These are phyloP conservation scores for Prunus mongolica DNA, from an alignment of 306 rosid species.

Conservation along the genomic window DNA sequence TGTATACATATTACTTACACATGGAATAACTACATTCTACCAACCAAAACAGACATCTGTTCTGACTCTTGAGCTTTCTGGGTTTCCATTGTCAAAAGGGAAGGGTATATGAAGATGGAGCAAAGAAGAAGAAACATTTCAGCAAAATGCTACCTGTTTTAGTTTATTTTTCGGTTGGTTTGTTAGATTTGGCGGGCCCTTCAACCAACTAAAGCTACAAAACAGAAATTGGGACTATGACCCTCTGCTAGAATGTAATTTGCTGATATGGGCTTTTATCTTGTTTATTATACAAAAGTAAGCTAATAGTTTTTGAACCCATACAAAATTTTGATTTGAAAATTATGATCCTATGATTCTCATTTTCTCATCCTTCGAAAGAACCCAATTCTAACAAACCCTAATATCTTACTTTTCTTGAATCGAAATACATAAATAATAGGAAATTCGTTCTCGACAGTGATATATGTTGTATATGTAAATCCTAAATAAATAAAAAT, in stretches of 20 bases:
- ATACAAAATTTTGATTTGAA: too few species aligned
- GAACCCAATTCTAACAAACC: too few species aligned
- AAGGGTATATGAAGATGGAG: constrained; percentile 2
- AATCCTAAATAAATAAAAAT: too few species aligned
- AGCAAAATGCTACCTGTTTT: too few species aligned
- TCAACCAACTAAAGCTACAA: constrained; percentile 9
- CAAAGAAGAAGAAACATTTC: too few species aligned
- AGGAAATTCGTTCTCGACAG: too few species aligned
- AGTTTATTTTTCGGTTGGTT: neutral
- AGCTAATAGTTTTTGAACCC: neutral
- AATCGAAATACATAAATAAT: too few species aligned
- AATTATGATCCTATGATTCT: too few species aligned
- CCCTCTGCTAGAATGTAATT: neutral
- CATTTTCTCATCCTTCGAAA: too few species aligned
- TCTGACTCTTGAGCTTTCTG: constrained; percentile 24
- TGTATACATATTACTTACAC: too few species aligned
- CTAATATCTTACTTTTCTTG: too few species aligned
- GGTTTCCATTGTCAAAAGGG: constrained; percentile 33
- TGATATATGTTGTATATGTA: too few species aligned
- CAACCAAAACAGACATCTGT: constrained; percentile 40
- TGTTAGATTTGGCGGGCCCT: constrained; percentile 15
- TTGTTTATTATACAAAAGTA: neutral
- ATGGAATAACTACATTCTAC: constrained; percentile 49
- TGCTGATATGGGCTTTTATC: neutral
- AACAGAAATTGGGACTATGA: constrained; percentile 9